Evolutionary conservation across 805 yeast species (phyloP), one percentile per base, ranked within the genome.

Genomic region (Saccharomycopsis babjevae): DNA sequence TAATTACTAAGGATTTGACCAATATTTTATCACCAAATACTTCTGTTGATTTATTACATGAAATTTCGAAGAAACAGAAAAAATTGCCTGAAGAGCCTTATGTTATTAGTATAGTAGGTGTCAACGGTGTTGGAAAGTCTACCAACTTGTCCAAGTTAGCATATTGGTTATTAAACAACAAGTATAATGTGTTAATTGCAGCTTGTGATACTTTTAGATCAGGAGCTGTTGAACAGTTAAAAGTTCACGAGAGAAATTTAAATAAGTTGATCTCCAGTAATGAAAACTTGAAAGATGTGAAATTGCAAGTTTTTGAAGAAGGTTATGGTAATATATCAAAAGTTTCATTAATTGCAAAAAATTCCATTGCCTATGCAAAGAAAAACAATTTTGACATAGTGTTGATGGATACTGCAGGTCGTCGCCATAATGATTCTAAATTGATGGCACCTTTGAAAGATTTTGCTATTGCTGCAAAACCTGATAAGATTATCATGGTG

Each of bases 161-260:
- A 1, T 93, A 89, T 72, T 93, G 99, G 99, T 78, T 93, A 58
- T 74, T 93, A 61, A 97, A 94, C 69, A 93, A 94, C 72, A 84
- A 93, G 69, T 79, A 89, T 71, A 83, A 82, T 66, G 96, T 93
- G 1, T 77, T 93, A 58, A 88, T 93, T 67, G 96, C 96, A 25
- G 99, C 99, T 0, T 93, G 98, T 75, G 99, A 93, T 75, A 94
- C 99, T 0, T 93, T 93, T 75, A 81, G 99, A 73, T 89, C 97
- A 0, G 99, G 99, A 58, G 99, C 99, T 0, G 97, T 93, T n/a
- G 98, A 93, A 72, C 99, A 93, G 74, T 77, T 93, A 63, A 84
- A 94, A 66, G 97, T 92, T 1, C 99, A 93, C 74, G 98, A 93
- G 1, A 85, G 85, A 64, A 89, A 94, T 68, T 76, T 93, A 64